Base-by-base conservation (phyloP, 352 stramenopile genomes). In the Phytophthora crassamura region DNA sequence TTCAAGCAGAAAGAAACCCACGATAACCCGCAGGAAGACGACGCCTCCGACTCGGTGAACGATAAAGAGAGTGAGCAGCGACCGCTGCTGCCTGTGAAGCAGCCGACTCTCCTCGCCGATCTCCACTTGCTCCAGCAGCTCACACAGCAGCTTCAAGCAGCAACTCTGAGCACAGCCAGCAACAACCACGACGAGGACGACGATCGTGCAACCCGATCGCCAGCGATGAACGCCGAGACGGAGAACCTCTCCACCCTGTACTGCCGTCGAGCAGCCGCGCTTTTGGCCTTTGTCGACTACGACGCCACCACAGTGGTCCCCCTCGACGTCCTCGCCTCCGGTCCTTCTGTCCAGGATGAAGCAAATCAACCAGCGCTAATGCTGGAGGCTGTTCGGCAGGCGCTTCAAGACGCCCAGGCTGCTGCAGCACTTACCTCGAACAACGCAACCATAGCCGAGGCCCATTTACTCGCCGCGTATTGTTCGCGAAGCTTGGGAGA, bases 211-310 rank as follows among this genome's bases (percentile, higher is more conserved):
- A 36, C 36, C 1, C 28, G 32, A 22, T 16, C 35, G 8, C 40
- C 40, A 28, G 6, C 49, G 9, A 18, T 32, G 12, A 58, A 53
- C 34, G 12, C 11, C 9, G 57, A 73, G 34, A 68, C 41, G 6
- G 46, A 76, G 33, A 55, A 65, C 9, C 50, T 83, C 18, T 71
- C 71, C 4, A 48, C 47, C 10, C 41, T 83, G 14, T 77, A 81
- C 28, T 75, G 61, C 8, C 71, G 72, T 20, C 77, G 77, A 15
- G 77, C 77, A 28, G 67, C 68, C 40, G 63, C 51, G 16, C 48
- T 85, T 20, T 46, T 85, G 32, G 56, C 66, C 7, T 75, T 72
- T 64, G 64, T 74, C n/a, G 64, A 83, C 59, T 80, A 76, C 28
- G 77, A 85, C 20, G 68, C 72, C 5, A 67, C 64, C 18, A 62